Conservation (phyloP, 2,329 filamentous ascomycete species). For the Ampelomyces quisqualis region DNA sequence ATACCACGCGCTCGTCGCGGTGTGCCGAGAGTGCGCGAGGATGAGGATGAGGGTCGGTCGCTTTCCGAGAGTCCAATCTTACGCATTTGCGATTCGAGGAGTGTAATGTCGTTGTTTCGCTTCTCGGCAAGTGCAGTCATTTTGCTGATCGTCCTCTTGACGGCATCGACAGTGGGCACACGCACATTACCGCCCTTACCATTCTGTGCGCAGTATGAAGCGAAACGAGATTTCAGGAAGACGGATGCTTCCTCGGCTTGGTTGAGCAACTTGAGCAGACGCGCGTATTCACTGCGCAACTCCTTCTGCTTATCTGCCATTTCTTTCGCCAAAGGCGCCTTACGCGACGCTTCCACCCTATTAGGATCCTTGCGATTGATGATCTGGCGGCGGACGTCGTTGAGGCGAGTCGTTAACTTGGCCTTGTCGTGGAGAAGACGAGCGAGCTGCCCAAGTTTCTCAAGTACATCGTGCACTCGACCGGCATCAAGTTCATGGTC, state of each 20-base stretch:
- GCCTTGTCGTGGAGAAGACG: conserved; percentile 69
- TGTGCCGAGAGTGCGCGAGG: conserved; percentile 18
- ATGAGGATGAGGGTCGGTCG: conserved; percentile 27
- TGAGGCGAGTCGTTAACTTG: conserved; percentile 68
- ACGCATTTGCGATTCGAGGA: conserved; percentile 83
- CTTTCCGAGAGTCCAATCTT: conserved; percentile 54
- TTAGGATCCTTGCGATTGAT: conserved; percentile 68
- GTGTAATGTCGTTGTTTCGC: conserved; percentile 85
- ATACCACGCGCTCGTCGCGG: conserved; percentile 19
- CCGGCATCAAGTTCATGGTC: conserved; percentile 65
- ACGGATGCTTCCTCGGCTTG: conserved; percentile 79
- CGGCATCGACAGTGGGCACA: conserved; percentile 83
- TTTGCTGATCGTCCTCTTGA: conserved; percentile 86
- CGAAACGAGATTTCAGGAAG: conserved; percentile 75
- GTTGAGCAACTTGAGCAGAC: conserved; percentile 70
- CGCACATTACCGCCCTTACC: conserved; percentile 43
- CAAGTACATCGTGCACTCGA: conserved; percentile 66
- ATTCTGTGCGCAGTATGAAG: conserved; percentile 55
- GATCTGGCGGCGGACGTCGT: conserved; percentile 76
- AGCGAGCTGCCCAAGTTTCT: conserved; percentile 67
- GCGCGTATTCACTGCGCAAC: conserved; percentile 72
- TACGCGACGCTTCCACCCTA: conserved; percentile 62
- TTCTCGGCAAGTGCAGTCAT: conserved; percentile 93
- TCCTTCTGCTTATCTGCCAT: conserved; percentile 82
- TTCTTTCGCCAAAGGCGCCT: conserved; percentile 78